These are phyloP conservation scores for Suhomyces sp. DNA, from an alignment of 805 yeast species.

Conservation along the genomic window DNA sequence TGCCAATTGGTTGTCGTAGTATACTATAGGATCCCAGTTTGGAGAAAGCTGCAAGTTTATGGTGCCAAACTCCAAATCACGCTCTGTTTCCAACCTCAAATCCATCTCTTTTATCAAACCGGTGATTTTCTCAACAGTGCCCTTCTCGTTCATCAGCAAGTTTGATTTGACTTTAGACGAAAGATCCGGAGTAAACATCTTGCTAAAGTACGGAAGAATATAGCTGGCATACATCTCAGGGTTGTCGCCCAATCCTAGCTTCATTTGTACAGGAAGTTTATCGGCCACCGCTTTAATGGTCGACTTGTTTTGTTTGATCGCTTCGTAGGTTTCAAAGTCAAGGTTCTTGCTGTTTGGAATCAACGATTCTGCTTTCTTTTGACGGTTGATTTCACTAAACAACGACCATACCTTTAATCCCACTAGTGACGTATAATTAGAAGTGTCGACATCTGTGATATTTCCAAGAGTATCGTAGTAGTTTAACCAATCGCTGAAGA, in stretches of 20 bases:
- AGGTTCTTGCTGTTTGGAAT: conserved; percentile 31
- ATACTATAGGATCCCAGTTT: conserved; percentile 32
- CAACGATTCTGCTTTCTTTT: conserved; percentile 16
- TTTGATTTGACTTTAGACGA: conserved; percentile 20
- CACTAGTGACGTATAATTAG: conserved; percentile 54
- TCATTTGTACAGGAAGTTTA: conserved; percentile 26
- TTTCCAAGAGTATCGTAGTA: conserved; percentile 61
- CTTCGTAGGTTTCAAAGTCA: conserved; percentile 41
- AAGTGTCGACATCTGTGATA: conserved; percentile 31
- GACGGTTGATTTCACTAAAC: conserved; percentile 58
- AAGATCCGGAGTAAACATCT: conserved; percentile 30
- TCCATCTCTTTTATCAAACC: conserved; percentile 37
- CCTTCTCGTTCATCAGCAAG: conserved; percentile 27
- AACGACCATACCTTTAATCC: conserved; percentile 60
- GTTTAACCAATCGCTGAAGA: conserved; percentile 70
- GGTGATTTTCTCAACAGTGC: conserved; percentile 35
- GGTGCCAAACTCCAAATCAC: conserved; percentile 32
- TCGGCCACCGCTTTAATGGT: conserved; percentile 28
- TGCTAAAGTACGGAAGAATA: conserved; percentile 33
- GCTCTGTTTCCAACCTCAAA: conserved; percentile 35
- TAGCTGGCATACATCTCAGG: conserved; percentile 24
- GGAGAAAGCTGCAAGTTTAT: conserved; percentile 29
- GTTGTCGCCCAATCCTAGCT: conserved; percentile 27
- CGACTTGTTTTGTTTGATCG: conserved; percentile 29
- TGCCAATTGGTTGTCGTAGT: conserved; percentile 19